Conservation (phyloP, 192 early-diverging fungal genomes). For the Podila epigama region DNA sequence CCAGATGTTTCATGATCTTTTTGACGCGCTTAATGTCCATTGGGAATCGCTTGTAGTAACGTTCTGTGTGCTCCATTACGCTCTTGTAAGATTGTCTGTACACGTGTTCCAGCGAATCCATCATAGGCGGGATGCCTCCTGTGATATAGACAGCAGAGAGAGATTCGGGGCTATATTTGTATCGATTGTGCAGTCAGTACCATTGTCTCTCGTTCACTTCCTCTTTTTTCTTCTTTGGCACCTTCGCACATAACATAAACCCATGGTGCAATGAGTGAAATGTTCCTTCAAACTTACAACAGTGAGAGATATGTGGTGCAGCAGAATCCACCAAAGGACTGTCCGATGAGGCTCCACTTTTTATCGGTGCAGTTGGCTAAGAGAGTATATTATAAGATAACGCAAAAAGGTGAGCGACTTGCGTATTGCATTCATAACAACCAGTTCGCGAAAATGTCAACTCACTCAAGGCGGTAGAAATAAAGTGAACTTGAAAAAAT, state of each 20-base stretch:
- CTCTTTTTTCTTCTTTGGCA: no score
- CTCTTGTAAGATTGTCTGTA: conserved; percentile 67
- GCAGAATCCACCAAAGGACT: conserved; percentile 78
- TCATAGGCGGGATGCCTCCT: conserved; percentile 72
- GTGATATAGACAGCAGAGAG: conserved; percentile 71
- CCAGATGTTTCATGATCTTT: conserved; percentile 63
- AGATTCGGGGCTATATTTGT: conserved; percentile 54
- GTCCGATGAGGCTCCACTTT: conserved; percentile 64
- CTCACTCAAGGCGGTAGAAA: neutral
- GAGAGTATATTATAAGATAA: neutral
- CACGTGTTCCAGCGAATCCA: conserved; percentile 66
- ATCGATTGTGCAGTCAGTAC: no score
- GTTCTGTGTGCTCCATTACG: conserved; percentile 64
- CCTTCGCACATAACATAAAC: no score
- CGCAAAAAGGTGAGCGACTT: no score
- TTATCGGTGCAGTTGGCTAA: conserved; percentile 30
- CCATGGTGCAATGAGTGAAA: neutral
- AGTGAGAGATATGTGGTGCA: conserved; percentile 70
- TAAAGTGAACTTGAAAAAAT: neutral
- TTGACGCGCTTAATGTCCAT: conserved; percentile 67
- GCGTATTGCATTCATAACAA: no score
- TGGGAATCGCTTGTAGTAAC: conserved; percentile 71
- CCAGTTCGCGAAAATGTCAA: no score
- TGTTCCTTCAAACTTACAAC: conserved; percentile 53
- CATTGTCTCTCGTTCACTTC: no score